Evolutionary conservation across 2,329 filamentous ascomycete genomes (phyloP).

Genomic region (Fusarium sp.): DNA sequence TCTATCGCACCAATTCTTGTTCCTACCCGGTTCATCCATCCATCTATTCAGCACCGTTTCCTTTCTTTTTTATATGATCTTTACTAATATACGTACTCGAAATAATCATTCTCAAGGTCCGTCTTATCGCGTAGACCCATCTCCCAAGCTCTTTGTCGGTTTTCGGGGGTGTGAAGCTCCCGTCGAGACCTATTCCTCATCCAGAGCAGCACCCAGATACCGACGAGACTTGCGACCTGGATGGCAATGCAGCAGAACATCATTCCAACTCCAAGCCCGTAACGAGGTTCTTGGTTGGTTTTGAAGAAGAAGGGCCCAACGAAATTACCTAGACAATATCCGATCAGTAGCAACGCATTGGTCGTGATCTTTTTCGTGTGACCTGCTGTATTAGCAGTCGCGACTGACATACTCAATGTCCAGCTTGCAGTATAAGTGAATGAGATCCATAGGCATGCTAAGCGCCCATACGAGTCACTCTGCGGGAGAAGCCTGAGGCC

Average conservation of each 20-base stretch:
- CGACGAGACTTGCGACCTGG: conserved; percentile 20
- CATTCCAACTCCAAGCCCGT: conserved; percentile 35
- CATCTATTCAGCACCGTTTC: too few relatives aligned
- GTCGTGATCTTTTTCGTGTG: conserved; percentile 60
- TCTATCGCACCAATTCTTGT: too few relatives aligned
- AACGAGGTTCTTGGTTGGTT: conserved; percentile 33
- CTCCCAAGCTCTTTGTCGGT: conserved; percentile 21
- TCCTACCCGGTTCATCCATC: too few relatives aligned
- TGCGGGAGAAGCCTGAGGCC: conserved; percentile 32
- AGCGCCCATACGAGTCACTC: conserved; percentile 35
- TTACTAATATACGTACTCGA: conserved; percentile 34
- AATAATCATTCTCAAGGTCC: conserved; percentile 35
- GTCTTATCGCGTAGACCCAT: conserved; percentile 32
- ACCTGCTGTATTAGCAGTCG: conserved; percentile 50
- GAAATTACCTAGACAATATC: conserved; percentile 59
- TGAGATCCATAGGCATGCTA: conserved; percentile 50
- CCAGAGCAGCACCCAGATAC: conserved; percentile 32
- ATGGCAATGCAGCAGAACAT: conserved; percentile 41
- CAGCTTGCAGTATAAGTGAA: conserved; percentile 49
- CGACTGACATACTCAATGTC: conserved; percentile 47
- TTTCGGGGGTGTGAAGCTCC: conserved; percentile 6
- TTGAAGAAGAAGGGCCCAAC: conserved; percentile 59
- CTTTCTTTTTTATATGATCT: too few relatives aligned
- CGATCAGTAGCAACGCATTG: conserved; percentile 63
- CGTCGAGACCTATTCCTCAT: conserved; percentile 14